Evolutionary conservation across 2,329 filamentous ascomycete species (phyloP), one percentile per base, ranked within the genome.

Genomic region (Pleoardoris graminearum): DNA sequence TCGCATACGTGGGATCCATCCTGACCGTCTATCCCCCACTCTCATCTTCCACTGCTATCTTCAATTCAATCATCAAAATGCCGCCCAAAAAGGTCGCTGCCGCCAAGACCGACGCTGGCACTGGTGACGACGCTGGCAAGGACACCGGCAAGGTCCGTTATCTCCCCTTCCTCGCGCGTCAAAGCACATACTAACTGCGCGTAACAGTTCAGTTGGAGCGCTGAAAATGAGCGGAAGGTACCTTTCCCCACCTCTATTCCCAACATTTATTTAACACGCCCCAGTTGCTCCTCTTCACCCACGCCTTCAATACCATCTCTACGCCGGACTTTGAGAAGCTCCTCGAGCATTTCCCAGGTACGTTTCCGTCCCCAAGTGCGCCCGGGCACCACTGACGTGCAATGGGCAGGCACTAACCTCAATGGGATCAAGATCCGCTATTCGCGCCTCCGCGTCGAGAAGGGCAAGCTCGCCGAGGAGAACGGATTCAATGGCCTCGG

Each of bases 201-300:
- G 5, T 10, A 27, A 10, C 25, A 25, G 21, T 58, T 60, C 43
- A 30, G 33, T 27, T 60, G 58, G 58, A 51, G 53, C 10, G 7
- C 41, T n/a, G 55, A 58, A 37, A 56, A 58, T 42, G 58, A 60
- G 19, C 50, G 50, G 21, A 58, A 54, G 50, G 56, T 58, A 54
- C 23, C n/a, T n/a, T n/a, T 6, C n/a, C 44, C 22, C 1, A 6
- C 16, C 16, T 4, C 71, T 63, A 47, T 65, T 50, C 39, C 66
- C 52, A 43, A 67, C 50, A 22, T 6, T 19, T 21, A 38, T n/a
- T 21, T 16, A 35, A n/a, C 19, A 19, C 39, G n/a, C 29, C n/a
- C 4, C 5, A 72, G 66, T 50, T 67, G 49, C 43, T 68, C 53
- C 46, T 70, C 52, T 41, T 68, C 7, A 63, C 42, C 3, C 48